These are phyloP conservation scores for Quercus robur DNA, from an alignment of 306 rosid species.

Conservation along the genomic window DNA sequence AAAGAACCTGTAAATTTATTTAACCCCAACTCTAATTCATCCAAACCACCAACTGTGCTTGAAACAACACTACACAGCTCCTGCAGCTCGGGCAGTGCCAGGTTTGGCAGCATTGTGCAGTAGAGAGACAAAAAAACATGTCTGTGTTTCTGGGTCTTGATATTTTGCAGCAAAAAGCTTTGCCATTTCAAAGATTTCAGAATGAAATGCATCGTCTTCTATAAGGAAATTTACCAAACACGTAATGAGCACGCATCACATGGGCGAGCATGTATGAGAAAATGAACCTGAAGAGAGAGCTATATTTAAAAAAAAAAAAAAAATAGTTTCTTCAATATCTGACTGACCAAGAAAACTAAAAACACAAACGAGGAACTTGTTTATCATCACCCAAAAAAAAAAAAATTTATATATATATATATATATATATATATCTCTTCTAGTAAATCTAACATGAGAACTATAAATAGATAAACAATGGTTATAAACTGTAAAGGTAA, in stretches of 20 bases:
- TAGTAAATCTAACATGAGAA: no score
- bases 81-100: constrained; percentile 29
- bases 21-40: constrained; percentile 62
- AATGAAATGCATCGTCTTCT: constrained; percentile 43
- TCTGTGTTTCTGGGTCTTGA: constrained; percentile 11
- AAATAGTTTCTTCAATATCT: no score
- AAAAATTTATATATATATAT: no score
- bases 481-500: no score
- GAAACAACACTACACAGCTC: constrained; percentile 49
- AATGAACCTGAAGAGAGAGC: no score
- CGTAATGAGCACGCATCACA: constrained; percentile 33
- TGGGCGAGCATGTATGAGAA: neutral
- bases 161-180: constrained; percentile 15
- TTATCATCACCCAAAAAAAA: no score
- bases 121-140: constrained; percentile 18
- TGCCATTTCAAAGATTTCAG: constrained; percentile 30
- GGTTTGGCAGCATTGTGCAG: constrained; percentile 28
- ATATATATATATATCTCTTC: no score
- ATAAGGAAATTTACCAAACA: constrained; percentile 49
- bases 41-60: constrained; percentile 60
- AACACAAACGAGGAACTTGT: no score
- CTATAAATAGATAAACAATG: no score
- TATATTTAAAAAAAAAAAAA: no score
- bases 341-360: no score
- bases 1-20: constrained; percentile 33